Evolutionary conservation across 345 rosid genomes (phyloP).

Genomic region (Limnanthes douglasii): DNA sequence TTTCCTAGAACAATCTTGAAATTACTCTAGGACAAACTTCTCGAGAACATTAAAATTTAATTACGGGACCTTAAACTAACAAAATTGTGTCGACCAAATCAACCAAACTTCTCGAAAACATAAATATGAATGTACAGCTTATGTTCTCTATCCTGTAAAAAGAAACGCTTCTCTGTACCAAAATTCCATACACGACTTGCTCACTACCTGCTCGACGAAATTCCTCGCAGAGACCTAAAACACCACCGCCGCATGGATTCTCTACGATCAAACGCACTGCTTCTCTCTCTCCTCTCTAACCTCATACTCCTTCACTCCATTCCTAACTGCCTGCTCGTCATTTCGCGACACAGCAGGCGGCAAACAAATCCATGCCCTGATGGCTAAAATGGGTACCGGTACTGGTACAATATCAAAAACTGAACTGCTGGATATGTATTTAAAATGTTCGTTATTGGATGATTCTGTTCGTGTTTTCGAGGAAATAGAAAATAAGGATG

Average conservation of each 20-base stretch:
- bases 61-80: too few species aligned
- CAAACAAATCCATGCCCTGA: constrained; percentile 57
- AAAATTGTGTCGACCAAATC: too few species aligned
- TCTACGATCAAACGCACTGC: too few species aligned
- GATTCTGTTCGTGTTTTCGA: constrained; percentile 38
- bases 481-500: constrained; percentile 39
- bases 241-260: too few species aligned
- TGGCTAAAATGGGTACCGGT: constrained; percentile 44
- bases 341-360: constrained; percentile 31
- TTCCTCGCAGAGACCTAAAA: constrained; percentile 26
- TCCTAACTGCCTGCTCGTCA: constrained; percentile 43
- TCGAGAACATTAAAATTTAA: too few species aligned
- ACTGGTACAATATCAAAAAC: constrained; percentile 46
- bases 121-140: too few species aligned
- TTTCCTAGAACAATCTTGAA: too few species aligned
- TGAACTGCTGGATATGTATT: constrained; percentile 56
- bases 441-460: constrained; percentile 29
- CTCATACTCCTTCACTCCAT: constrained; percentile 52
- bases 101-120: too few species aligned
- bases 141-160: too few species aligned
- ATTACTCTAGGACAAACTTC: too few species aligned
- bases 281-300: constrained; percentile 39
- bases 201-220: constrained; percentile 30
- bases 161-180: too few species aligned
- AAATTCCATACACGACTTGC: too few species aligned